A percentile compares a stretch with the other conserved stretches of the same genome.
Conservation (phyloP, 2,329 filamentous ascomycete genomes). For the Westerdykella sp. region DNA sequence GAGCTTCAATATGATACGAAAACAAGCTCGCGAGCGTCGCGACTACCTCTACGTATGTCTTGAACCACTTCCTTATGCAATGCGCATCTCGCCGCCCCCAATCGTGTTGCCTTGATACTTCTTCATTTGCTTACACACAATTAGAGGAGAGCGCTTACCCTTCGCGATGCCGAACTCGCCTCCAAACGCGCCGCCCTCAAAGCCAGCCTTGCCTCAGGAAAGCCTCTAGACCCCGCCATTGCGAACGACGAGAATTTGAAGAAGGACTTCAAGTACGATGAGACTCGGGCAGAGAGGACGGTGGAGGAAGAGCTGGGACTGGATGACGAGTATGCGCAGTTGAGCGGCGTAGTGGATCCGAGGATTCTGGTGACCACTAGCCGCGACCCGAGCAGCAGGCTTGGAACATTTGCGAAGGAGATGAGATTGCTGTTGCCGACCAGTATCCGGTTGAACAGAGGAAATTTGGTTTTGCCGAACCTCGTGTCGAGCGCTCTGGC, state of each 20-base stretch:
- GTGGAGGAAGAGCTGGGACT: constrained; percentile 65
- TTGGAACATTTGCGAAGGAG: constrained; percentile 90
- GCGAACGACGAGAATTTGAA: constrained; percentile 78
- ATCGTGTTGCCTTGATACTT: neutral
- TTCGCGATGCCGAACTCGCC: constrained; percentile 75
- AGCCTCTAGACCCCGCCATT: constrained; percentile 73
- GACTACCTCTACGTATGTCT: constrained; percentile 85
- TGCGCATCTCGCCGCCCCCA: neutral
- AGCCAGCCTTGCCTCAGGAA: constrained; percentile 83
- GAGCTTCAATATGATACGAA: constrained; percentile 18
- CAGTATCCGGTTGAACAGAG: constrained; percentile 80
- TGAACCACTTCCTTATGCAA: constrained; percentile 50
- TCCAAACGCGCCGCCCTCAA: constrained; percentile 83
- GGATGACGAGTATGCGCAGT: constrained; percentile 83
- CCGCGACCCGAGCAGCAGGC: constrained; percentile 74
- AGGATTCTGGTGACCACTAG: constrained; percentile 86
- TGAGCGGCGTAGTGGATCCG: constrained; percentile 88
- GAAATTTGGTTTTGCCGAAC: constrained; percentile 81
- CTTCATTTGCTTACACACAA: neutral
- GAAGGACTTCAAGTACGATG: constrained; percentile 90
- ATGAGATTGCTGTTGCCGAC: constrained; percentile 78
- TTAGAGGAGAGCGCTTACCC: constrained; percentile 64
- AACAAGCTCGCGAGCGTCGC: constrained; percentile 68
- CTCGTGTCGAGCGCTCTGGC: constrained; percentile 75
- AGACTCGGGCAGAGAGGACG: constrained; percentile 64